Conservation (phyloP, 148 eudicot genomes). For the Fagopyrum esculentum region DNA sequence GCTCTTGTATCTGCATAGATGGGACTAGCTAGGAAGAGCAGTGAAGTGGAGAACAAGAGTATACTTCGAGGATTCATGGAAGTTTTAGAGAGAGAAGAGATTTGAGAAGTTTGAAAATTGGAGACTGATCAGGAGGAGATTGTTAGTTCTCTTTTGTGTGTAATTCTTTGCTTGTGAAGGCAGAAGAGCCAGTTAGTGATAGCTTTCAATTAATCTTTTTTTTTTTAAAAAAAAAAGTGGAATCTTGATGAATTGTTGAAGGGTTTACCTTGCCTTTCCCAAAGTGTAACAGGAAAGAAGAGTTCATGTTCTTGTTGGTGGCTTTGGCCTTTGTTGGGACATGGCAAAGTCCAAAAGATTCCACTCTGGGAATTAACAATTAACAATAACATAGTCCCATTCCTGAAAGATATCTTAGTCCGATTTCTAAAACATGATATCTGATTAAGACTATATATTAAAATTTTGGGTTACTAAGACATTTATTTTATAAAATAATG, state of each 20-base stretch:
- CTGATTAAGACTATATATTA: too few species aligned
- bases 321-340: not conserved
- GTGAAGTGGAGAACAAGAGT: not conserved
- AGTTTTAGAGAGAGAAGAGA: not conserved
- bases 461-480: too few species aligned
- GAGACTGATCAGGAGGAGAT: not conserved
- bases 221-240: not conserved
- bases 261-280: not conserved
- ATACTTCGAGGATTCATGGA: not conserved
- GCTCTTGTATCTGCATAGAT: slow-evolving; percentile 4
- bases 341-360: not conserved
- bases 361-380: not conserved
- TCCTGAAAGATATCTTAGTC: too few species aligned
- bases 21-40: not conserved
- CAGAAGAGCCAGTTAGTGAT: not conserved
- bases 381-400: not conserved
- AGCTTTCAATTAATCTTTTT: not conserved
- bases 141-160: not conserved
- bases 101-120: not conserved
- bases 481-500: too few species aligned
- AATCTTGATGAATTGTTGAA: slow-evolving; percentile 4
- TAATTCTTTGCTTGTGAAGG: slow-evolving; percentile 6
- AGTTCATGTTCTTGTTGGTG: not conserved
- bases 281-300: not conserved
- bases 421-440: too few species aligned